A percentile compares a stretch with the other conserved stretches of the same genome.
phyloP scores from a whole-genome alignment of 768 basidiomycete genomes.

The Melanogaster broomeanus region DNA sequence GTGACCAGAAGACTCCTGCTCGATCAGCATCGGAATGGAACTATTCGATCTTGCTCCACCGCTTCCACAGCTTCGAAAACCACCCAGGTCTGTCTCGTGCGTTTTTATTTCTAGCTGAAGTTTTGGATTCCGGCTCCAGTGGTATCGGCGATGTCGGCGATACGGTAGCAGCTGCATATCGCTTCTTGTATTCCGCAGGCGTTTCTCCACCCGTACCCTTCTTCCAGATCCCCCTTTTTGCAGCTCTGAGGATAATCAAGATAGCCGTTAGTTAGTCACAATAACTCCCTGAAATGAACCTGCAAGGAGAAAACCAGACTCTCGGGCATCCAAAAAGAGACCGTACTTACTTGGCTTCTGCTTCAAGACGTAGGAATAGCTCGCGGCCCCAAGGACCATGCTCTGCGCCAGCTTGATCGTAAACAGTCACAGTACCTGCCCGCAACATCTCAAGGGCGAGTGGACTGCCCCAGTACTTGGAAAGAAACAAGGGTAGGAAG shows the following conservation, averaged over 20 bases:
- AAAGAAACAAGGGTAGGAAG: constrained; percentile 52
- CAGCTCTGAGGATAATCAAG: constrained; percentile 41
- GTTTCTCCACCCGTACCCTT: constrained; percentile 55
- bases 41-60: background rate
- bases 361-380: constrained; percentile 60
- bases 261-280: background rate
- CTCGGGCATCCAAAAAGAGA: background rate
- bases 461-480: constrained; percentile 40
- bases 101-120: background rate
- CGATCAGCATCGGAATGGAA: too few species aligned
- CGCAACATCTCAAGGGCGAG: constrained; percentile 75
- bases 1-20: too few species aligned
- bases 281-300: background rate
- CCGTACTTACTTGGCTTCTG: constrained; percentile 60
- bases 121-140: background rate
- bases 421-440: constrained; percentile 75
- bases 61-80: constrained; percentile 4
- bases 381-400: constrained; percentile 74
- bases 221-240: constrained; percentile 76
- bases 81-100: background rate
- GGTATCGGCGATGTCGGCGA: background rate
- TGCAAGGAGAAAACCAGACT: background rate
- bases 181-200: constrained; percentile 80
- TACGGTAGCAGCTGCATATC: constrained; percentile 41
- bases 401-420: constrained; percentile 77